These are phyloP conservation scores for Acanthamoeba sp. DNA, from an alignment of 208 protist genomes.

Conservation along the genomic window DNA sequence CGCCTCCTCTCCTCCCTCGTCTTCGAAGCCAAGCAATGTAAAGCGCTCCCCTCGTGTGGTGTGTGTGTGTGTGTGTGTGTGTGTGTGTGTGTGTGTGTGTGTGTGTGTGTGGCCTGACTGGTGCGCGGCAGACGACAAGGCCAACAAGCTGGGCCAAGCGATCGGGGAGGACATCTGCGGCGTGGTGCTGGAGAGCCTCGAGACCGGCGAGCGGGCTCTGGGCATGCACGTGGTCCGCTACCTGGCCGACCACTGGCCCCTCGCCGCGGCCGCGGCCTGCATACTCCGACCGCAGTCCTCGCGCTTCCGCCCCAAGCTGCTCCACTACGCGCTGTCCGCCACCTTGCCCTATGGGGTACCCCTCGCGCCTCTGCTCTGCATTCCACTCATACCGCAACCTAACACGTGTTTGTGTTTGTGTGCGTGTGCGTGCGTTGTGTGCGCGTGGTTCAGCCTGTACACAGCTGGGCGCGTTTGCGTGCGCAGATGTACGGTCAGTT, in stretches of 20 bases:
- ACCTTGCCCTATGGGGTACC: not conserved
- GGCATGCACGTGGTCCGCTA: conserved; percentile 37
- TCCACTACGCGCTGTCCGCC: conserved; percentile 23
- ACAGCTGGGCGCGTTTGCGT: conserved; percentile 30
- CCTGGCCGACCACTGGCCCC: not conserved
- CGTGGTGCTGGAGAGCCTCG: conserved; percentile 12
- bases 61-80: not conserved
- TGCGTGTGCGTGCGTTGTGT: not conserved
- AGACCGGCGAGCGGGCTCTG: not conserved
- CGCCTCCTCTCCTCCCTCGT: not conserved
- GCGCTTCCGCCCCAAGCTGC: not conserved
- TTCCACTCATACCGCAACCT: not conserved
- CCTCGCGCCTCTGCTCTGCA: too few relatives aligned
- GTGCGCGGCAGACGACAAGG: not conserved
- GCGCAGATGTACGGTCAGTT: conserved; percentile 49
- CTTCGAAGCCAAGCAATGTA: conserved; percentile 34
- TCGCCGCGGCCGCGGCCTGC: not conserved
- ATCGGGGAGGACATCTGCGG: conserved; percentile 29
- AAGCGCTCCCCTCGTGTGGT: not conserved
- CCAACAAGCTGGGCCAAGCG: conserved; percentile 15
- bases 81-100: too few relatives aligned
- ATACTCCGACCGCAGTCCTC: not conserved
- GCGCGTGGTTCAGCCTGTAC: not conserved
- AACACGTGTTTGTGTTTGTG: not conserved
- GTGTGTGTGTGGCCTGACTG: too few relatives aligned